Evolutionary conservation across 208 protist species (phyloP).

Genomic region (Trypanosoma boissoni): DNA sequence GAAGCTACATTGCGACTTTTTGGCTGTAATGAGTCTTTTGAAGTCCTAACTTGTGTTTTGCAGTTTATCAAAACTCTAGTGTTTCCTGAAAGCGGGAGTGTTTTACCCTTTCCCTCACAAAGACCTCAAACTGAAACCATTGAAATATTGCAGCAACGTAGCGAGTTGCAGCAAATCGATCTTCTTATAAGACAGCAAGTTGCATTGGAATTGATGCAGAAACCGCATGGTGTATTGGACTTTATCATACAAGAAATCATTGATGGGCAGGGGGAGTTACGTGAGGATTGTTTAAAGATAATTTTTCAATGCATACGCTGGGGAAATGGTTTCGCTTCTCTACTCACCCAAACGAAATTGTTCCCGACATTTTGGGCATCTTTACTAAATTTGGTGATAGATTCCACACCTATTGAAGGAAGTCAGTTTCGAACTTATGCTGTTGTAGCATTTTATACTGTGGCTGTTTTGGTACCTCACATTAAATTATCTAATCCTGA

Average conservation of each 20-base stretch:
- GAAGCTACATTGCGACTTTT: slow-evolving; percentile 38
- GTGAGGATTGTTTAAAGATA: slow-evolving; percentile 72
- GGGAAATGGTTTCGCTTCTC: slow-evolving; percentile 79
- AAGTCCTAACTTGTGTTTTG: slow-evolving; percentile 36
- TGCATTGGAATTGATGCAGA: slow-evolving; percentile 67
- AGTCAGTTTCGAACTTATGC: slow-evolving; percentile 52
- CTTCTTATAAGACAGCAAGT: slow-evolving; percentile 74
- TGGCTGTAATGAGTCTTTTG: slow-evolving; percentile 24
- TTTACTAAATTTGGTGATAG: slow-evolving; percentile 66
- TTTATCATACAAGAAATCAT: slow-evolving; percentile 65
- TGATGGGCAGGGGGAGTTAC: slow-evolving; percentile 30
- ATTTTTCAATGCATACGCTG: slow-evolving; percentile 80
- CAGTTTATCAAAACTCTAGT: slow-evolving; percentile 52
- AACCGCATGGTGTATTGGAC: slow-evolving; percentile 57
- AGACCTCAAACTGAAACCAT: slow-evolving; percentile 30
- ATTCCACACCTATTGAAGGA: slow-evolving; percentile 35
- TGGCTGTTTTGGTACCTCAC: slow-evolving; percentile 72
- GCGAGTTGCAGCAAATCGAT: slow-evolving; percentile 46
- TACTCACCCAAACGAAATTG: slow-evolving; percentile 58
- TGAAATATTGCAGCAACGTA: slow-evolving; percentile 35
- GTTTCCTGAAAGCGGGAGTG: slow-evolving; percentile 60
- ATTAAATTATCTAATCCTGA: slow-evolving; percentile 85
- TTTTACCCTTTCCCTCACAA: slow-evolving; percentile 83
- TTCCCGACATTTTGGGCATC: slow-evolving; percentile 77
- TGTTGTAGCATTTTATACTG: slow-evolving; percentile 71